A percentile compares a stretch with the other conserved stretches of the same genome.
These are phyloP conservation scores for Sanghuangporus weigelae DNA, from an alignment of 1,284 basidiomycete species.

Conservation along the genomic window DNA sequence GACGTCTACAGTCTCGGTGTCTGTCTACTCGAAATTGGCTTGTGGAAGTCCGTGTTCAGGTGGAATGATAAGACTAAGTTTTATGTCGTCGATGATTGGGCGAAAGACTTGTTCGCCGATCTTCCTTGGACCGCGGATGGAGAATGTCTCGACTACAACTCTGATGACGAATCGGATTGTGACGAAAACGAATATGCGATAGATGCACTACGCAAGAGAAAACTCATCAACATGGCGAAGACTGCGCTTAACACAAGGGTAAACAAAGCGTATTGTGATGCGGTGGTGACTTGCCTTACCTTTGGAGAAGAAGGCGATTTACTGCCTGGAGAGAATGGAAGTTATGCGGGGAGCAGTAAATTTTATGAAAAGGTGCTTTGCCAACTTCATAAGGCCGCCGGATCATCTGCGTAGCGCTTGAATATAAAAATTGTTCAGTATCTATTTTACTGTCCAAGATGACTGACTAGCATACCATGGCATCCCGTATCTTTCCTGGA, in stretches of 20 bases:
- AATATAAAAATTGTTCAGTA: background rate
- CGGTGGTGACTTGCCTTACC: slow-evolving; percentile 7
- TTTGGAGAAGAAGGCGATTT: background rate
- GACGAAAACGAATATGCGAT: background rate
- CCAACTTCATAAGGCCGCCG: background rate
- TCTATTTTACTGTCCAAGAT: background rate
- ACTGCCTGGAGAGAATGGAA: background rate
- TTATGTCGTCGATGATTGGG: background rate
- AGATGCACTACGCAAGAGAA: background rate
- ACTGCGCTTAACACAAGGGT: background rate
- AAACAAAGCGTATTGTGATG: slow-evolving; percentile 2
- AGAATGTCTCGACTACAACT: background rate
- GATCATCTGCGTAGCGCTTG: background rate
- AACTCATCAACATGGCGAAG: background rate
- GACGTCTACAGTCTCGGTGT: slow-evolving; percentile 15
- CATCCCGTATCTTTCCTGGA: too few relatives aligned
- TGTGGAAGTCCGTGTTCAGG: slow-evolving; percentile 9
- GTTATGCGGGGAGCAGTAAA: background rate
- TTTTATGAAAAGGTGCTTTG: background rate
- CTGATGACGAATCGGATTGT: background rate
- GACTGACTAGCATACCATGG: too few relatives aligned
- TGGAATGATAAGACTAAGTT: background rate
- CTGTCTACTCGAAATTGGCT: slow-evolving; percentile 8
- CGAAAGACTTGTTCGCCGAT: background rate
- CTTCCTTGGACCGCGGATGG: too few relatives aligned